Percentiles rank a stretch among this genome's conserved stretches.
Conservation (phyloP, 1,284 basidiomycete species). For the Cystobasidiaceae sp. region DNA sequence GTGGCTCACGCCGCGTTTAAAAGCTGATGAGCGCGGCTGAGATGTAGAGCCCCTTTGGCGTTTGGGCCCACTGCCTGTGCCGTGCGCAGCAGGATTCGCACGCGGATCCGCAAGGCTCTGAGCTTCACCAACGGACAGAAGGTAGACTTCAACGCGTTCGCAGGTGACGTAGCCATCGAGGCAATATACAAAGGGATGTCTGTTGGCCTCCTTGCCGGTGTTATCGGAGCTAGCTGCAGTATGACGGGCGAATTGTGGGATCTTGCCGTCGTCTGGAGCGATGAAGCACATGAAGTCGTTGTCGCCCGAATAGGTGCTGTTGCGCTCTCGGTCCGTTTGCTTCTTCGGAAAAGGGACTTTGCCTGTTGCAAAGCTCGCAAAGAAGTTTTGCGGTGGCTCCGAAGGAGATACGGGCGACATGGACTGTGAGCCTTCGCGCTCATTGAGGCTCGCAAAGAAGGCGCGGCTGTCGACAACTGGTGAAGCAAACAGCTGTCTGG, state of each 20-base stretch:
- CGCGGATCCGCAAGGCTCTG: background rate
- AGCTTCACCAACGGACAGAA: background rate
- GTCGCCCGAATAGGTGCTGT: background rate
- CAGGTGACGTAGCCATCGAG: background rate
- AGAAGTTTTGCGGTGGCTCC: background rate
- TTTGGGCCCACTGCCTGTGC: too few relatives aligned
- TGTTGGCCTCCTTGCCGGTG: background rate
- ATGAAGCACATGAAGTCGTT: constrained; percentile 18
- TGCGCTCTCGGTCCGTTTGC: background rate
- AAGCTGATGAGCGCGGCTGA: too few relatives aligned
- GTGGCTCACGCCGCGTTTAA: too few relatives aligned
- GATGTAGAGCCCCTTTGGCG: too few relatives aligned
- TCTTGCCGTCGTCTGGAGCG: constrained; percentile 3
- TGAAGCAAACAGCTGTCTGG: too few relatives aligned
- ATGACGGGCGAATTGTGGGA: constrained; percentile 2
- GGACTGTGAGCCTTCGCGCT: too few relatives aligned
- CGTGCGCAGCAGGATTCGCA: background rate
- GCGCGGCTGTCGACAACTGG: too few relatives aligned
- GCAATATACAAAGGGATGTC: constrained; percentile 19
- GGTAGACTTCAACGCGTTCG: constrained; percentile 13
- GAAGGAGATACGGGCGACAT: background rate
- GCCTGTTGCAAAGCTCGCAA: background rate
- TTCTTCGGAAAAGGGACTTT: background rate
- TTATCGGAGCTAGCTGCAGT: background rate
- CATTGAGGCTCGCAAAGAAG: too few relatives aligned